These are phyloP conservation scores for Lichtheimia ramosa DNA, from an alignment of 371 early-diverging fungal genomes.

Conservation along the genomic window DNA sequence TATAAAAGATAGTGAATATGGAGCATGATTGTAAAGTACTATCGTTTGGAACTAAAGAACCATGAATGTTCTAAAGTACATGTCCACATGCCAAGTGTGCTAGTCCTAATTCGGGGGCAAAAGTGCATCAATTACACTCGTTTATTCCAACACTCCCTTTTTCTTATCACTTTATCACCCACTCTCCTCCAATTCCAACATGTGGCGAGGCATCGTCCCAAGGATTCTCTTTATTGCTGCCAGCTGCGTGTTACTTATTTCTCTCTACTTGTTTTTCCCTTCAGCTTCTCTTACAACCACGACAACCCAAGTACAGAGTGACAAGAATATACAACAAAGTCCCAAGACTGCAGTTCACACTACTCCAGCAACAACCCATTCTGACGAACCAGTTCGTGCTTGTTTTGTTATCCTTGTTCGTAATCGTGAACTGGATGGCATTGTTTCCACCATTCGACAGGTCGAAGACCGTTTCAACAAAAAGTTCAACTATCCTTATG, in stretches of 20 bases:
- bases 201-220: constrained; percentile 3
- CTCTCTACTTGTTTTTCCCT: constrained; percentile 4
- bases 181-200: background rate
- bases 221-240: background rate
- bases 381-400: constrained; percentile 34
- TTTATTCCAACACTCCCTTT: background rate
- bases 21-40: too few relatives aligned
- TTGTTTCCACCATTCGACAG: constrained; percentile 70
- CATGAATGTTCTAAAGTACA: too few relatives aligned
- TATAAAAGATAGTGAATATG: too few relatives aligned
- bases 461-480: constrained; percentile 86
- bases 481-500: constrained; percentile 87
- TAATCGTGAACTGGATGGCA: constrained; percentile 76
- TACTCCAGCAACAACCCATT: background rate
- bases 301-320: background rate
- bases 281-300: background rate
- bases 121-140: too few relatives aligned
- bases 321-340: background rate
- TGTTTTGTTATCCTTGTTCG: constrained; percentile 68
- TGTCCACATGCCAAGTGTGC: too few relatives aligned
- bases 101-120: too few relatives aligned
- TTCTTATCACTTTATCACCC: background rate
- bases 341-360: background rate
- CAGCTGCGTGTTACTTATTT: background rate
- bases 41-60: too few relatives aligned